Evolutionary conservation across 345 rosid genomes (phyloP), one percentile per base, ranked within the genome.

Genomic region (Theobroma cacao): DNA sequence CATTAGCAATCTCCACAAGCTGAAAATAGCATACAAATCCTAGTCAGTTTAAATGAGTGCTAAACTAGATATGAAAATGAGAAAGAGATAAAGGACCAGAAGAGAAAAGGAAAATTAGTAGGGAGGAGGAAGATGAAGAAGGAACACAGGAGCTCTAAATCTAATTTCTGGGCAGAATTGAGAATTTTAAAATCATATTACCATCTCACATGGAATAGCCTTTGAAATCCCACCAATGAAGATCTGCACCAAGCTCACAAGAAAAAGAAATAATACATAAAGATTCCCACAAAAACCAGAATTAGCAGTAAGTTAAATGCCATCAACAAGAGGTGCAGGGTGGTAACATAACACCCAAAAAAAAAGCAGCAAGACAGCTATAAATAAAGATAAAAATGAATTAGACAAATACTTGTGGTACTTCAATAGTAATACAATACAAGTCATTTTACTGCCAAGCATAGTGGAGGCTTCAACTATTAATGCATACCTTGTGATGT

Each of bases 151-250:
- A 53, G 55, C 71, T 28, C 72, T 34, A 74, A 9, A 75, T 43
- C 24, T 45, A 79, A 48, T 69, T 30, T 69, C 7, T 17, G 41
- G 4, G 43, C 15, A 61, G 77, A 31, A 77, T 52, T 20, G 4
- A 52, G 64, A 36, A 28, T 0, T 74, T 67, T 11, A 28, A 70
- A 45, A 60, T 73, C 72, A 75, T 22, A 36, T 86, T 93, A 96
- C 99, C 99, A 94, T 91, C 83, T 91, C 81, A 77, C 98, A 82
- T 55, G 99, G 84, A 75, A 94, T 84, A 75, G 80, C 81, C 75
- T 84, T 87, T 40, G 99, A 87, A 81, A 96, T 87, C 81, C 97
- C 97, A 56, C 98, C 98, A 61, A 96, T 38, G 80, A 96, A 93
- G 77, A 96, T 90, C 99, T 96, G 97, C 87, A 89, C 43, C 82